Conservation (phyloP, 164 flowering plant genomes). For the Umbellularia californica region DNA sequence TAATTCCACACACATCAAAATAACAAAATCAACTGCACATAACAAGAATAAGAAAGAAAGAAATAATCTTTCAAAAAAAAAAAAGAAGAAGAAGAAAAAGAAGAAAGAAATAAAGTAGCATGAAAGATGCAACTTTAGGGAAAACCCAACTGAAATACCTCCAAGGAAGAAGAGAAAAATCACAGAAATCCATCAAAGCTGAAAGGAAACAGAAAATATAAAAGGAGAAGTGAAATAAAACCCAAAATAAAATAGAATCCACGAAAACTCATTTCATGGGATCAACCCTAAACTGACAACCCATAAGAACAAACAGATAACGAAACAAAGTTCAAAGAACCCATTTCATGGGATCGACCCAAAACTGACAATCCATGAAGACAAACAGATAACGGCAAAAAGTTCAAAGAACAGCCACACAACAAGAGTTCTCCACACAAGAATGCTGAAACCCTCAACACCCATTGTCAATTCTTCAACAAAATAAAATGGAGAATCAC, state of each 20-base stretch:
- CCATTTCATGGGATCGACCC: slow-evolving; percentile 1
- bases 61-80: too few species aligned
- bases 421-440: background rate
- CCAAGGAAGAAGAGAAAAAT: background rate
- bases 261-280: background rate
- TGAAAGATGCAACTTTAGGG: background rate
- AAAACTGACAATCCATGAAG: background rate
- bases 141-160: background rate
- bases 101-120: too few species aligned
- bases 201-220: background rate
- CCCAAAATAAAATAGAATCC: background rate
- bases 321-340: background rate
- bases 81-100: too few species aligned
- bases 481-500: background rate
- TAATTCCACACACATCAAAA: too few species aligned
- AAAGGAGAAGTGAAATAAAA: background rate
- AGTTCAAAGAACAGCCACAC: background rate
- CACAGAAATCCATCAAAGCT: background rate
- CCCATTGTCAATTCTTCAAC: background rate
- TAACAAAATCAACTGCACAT: too few species aligned
- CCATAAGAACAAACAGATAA: too few species aligned
- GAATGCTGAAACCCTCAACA: background rate
- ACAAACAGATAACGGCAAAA: too few species aligned
- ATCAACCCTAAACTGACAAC: background rate
- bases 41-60: too few species aligned